phyloP scores from a whole-genome alignment of 176 grass and related monocot species.

The Dactylis glomerata region DNA sequence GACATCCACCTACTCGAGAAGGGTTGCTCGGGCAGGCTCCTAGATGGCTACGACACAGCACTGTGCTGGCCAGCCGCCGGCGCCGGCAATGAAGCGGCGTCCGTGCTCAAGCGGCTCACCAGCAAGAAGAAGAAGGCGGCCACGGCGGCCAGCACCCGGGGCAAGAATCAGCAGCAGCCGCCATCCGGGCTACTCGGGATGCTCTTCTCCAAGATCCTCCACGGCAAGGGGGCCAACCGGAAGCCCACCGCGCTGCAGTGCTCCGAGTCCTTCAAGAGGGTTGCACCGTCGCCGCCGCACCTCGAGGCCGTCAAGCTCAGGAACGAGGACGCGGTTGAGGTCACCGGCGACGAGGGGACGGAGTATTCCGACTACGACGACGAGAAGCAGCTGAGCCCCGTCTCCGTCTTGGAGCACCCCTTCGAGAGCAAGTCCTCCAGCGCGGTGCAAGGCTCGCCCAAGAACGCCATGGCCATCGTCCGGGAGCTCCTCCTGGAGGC shows the following conservation, averaged over 20 bases:
- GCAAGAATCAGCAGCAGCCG: background rate
- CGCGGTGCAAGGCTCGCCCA: constrained; percentile 7
- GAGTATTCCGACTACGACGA: constrained; percentile 31
- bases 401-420: constrained; percentile 76
- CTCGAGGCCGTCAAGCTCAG: constrained; percentile 23
- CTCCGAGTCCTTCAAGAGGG: constrained; percentile 35
- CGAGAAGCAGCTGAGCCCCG: constrained; percentile 73
- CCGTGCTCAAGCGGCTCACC: constrained; percentile 41
- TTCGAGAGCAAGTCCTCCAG: constrained; percentile 39
- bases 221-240: constrained; percentile 9
- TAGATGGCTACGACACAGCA: constrained; percentile 44
- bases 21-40: constrained; percentile 48
- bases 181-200: constrained; percentile 20
- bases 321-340: background rate
- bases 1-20: constrained; percentile 84
- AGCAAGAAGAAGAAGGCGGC: constrained; percentile 23
- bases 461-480: constrained; percentile 50
- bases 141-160: background rate
- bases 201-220: constrained; percentile 61
- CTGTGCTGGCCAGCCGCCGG: constrained; percentile 60
- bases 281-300: background rate
- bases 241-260: constrained; percentile 41
- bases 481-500: constrained; percentile 63
- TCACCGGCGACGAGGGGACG: background rate
- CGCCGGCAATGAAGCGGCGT: background rate